These are phyloP conservation scores for Cupressus sempervirens DNA, from an alignment of 75 land plant species.

Conservation along the genomic window DNA sequence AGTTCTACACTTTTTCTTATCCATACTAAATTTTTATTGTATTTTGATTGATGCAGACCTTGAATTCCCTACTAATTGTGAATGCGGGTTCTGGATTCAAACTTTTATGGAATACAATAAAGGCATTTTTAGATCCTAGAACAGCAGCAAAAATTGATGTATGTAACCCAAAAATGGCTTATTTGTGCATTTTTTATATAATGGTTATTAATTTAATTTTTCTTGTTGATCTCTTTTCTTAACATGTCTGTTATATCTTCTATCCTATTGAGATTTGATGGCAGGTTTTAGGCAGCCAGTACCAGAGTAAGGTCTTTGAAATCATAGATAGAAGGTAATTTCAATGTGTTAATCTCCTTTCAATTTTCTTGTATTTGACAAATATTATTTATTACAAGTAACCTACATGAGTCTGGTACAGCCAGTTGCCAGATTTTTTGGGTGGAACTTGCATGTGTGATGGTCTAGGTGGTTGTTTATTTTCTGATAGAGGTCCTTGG, in stretches of 20 bases:
- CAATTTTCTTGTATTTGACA: background rate
- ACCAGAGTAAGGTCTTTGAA: conserved; percentile 49
- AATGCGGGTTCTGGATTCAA: conserved; percentile 88
- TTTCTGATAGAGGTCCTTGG: conserved; percentile 88
- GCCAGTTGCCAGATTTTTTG: conserved; percentile 87
- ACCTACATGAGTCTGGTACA: conserved; percentile 17
- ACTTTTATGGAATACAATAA: conserved; percentile 71
- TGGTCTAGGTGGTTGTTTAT: conserved; percentile 74
- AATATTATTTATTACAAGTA: background rate
- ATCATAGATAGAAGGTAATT: conserved; percentile 63
- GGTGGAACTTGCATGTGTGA: conserved; percentile 81
- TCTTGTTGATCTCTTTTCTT: background rate
- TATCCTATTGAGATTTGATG: background rate
- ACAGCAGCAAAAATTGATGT: conserved; percentile 70
- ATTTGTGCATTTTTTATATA: background rate
- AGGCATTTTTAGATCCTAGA: conserved; percentile 72
- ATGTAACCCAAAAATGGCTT: conserved; percentile 21
- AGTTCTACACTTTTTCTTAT: background rate
- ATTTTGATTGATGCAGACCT: conserved; percentile 43
- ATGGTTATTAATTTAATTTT: background rate
- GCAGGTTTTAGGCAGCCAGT: conserved; percentile 69
- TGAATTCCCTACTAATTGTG: conserved; percentile 71
- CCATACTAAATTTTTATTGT: background rate
- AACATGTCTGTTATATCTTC: background rate
- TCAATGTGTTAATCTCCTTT: background rate